Evolutionary conservation across 2,329 filamentous ascomycete species (phyloP).

Genomic region (Claviceps sorghi): DNA sequence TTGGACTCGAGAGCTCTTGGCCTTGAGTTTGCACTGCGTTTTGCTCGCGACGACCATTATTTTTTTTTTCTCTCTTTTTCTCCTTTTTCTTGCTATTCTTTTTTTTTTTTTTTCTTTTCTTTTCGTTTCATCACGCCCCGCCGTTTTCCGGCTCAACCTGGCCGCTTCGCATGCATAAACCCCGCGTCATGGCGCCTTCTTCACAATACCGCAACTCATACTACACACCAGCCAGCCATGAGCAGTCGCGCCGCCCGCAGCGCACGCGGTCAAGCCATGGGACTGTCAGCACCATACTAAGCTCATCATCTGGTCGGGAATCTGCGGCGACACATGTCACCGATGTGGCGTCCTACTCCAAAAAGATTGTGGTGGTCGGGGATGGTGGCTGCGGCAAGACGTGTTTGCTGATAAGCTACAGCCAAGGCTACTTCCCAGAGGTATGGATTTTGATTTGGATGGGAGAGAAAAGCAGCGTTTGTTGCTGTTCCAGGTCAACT

Average conservation of each 20-base stretch:
- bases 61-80: not conserved
- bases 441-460: conserved; percentile 34
- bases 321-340: conserved; percentile 75
- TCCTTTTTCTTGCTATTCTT: not conserved
- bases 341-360: conserved; percentile 84
- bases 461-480: not conserved
- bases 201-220: conserved; percentile 41
- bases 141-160: not conserved
- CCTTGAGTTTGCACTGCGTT: not conserved
- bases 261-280: conserved; percentile 68
- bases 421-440: conserved; percentile 97
- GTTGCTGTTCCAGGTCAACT: not conserved
- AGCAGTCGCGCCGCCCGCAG: conserved; percentile 29
- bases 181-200: conserved; percentile 28
- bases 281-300: conserved; percentile 75
- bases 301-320: conserved; percentile 58
- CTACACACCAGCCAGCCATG: conserved; percentile 25
- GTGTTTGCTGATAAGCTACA: conserved; percentile 95
- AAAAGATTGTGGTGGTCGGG: conserved; percentile 98
- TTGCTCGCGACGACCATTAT: not conserved
- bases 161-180: not conserved
- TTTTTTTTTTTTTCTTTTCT: not conserved
- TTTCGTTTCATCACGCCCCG: not conserved
- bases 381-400: conserved; percentile 98
- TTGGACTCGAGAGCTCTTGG: not conserved